Percentiles rank a stretch among this genome's conserved stretches.
phyloP scores from a whole-genome alignment of 305 asterid species.

The Plantago coronopus region DNA sequence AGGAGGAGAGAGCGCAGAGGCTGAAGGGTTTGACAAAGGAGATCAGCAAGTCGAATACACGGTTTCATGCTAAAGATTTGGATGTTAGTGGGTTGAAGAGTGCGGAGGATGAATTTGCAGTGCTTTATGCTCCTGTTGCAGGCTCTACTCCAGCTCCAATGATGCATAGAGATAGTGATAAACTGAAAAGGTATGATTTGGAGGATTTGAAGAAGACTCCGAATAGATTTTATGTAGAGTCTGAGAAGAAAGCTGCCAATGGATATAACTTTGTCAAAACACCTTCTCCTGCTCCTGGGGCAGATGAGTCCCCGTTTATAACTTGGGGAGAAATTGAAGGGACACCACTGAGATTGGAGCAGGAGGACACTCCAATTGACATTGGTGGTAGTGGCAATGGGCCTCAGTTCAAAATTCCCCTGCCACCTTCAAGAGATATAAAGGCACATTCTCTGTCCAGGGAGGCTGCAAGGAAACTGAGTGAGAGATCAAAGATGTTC shows the following conservation, averaged over 20 bases:
- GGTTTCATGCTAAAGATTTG: slow-evolving; percentile 64
- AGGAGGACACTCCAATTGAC: slow-evolving; percentile 88
- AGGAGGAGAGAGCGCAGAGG: slow-evolving; percentile 69
- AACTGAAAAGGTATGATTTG: slow-evolving; percentile 72
- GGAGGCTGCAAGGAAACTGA: slow-evolving; percentile 78
- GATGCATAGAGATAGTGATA: slow-evolving; percentile 53
- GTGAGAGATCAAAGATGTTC: slow-evolving; percentile 86
- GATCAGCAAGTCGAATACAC: slow-evolving; percentile 59
- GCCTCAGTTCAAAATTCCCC: slow-evolving; percentile 77
- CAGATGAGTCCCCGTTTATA: slow-evolving; percentile 78
- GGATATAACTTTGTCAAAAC: slow-evolving; percentile 87
- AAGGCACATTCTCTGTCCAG: slow-evolving; percentile 88
- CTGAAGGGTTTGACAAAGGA: slow-evolving; percentile 75
- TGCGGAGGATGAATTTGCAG: slow-evolving; percentile 54
- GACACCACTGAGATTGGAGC: slow-evolving; percentile 82
- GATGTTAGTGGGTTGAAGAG: slow-evolving; percentile 37
- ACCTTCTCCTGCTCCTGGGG: slow-evolving; percentile 96
- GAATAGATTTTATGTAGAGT: slow-evolving; percentile 58
- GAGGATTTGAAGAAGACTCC: slow-evolving; percentile 89
- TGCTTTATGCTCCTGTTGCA: slow-evolving; percentile 64
- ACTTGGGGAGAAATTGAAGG: slow-evolving; percentile 99
- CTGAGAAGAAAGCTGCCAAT: slow-evolving; percentile 74
- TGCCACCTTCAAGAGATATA: slow-evolving; percentile 83
- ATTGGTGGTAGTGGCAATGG: slow-evolving; percentile 86
- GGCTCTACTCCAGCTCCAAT: slow-evolving; percentile 72